These are phyloP conservation scores for Mycena olivaceomarginata DNA, from an alignment of 768 basidiomycete genomes.

Conservation along the genomic window DNA sequence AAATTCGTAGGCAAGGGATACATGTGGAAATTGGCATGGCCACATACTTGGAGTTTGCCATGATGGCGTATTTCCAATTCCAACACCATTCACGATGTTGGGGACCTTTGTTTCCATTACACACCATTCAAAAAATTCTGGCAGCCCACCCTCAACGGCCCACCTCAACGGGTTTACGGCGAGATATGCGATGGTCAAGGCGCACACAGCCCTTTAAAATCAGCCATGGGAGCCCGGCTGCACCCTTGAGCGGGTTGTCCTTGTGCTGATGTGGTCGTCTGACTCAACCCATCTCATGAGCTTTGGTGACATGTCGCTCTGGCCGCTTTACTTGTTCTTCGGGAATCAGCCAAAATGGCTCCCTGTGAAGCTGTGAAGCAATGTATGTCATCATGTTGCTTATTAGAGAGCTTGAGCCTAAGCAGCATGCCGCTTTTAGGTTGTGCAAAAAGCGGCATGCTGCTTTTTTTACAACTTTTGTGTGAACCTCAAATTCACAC, in stretches of 20 bases:
- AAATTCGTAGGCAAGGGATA: no score
- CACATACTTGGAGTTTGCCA: no score
- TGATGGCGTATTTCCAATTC: no score
- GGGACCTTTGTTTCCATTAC: slow-evolving; percentile 28
- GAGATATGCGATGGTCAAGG: slow-evolving; percentile 29
- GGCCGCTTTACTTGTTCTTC: slow-evolving; percentile 65
- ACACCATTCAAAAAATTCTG: slow-evolving; percentile 46
- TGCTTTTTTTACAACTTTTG: no score
- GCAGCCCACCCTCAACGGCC: neutral
- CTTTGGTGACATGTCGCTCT: slow-evolving; percentile 60
- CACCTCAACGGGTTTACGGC: slow-evolving; percentile 24
- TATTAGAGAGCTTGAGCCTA: no score
- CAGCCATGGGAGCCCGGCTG: slow-evolving; percentile 12
- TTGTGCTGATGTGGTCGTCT: slow-evolving; percentile 37
- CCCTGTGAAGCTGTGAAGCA: slow-evolving; percentile 48
- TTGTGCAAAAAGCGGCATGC: no score
- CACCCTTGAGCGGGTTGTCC: slow-evolving; percentile 31
- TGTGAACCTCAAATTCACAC: no score
- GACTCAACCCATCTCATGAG: slow-evolving; percentile 55
- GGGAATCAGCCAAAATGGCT: slow-evolving; percentile 64
- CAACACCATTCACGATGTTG: slow-evolving; percentile 9
- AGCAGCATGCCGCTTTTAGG: no score
- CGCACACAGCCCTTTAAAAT: slow-evolving; percentile 15
- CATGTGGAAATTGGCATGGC: no score
- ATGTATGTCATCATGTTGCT: slow-evolving; percentile 56